phyloP scores from a whole-genome alignment of 176 grass and related monocot genomes.

The Oryza rufipogon region DNA sequence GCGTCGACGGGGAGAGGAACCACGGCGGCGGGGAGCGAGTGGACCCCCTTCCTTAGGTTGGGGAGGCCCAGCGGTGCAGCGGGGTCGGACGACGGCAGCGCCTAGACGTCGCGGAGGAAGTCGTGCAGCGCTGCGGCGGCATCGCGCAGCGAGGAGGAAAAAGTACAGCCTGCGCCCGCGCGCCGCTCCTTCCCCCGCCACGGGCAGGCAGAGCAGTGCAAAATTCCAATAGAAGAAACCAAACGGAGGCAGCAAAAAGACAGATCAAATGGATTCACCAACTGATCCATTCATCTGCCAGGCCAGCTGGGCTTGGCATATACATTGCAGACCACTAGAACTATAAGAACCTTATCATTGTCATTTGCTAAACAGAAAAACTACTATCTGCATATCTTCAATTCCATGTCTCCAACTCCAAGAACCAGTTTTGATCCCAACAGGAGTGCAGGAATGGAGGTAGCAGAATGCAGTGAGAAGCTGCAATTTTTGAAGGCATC shows the following conservation, averaged over 20 bases:
- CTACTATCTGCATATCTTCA: background rate
- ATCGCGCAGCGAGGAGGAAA: too few relatives aligned
- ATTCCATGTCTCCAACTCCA: background rate
- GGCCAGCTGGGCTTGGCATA: background rate
- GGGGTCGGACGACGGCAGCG: too few relatives aligned
- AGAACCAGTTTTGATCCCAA: background rate
- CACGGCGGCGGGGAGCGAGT: too few relatives aligned
- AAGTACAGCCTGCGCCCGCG: too few relatives aligned
- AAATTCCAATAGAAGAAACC: constrained; percentile 19
- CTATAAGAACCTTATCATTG: background rate
- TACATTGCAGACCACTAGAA: background rate
- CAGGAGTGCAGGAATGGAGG: constrained; percentile 28
- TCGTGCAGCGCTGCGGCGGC: too few relatives aligned
- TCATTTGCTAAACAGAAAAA: background rate
- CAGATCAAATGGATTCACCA: background rate
- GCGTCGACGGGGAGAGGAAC: too few relatives aligned
- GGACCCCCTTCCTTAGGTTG: too few relatives aligned
- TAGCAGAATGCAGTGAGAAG: constrained; percentile 11
- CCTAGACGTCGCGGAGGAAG: too few relatives aligned
- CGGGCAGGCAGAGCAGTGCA: background rate
- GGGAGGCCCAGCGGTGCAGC: too few relatives aligned
- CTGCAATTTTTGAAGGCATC: constrained; percentile 44
- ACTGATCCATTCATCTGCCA: constrained; percentile 14
- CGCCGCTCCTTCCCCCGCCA: too few relatives aligned
- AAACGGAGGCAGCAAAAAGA: background rate